phyloP scores from a whole-genome alignment of 2,329 filamentous ascomycete species.

The Cordyceps fumosorosea region DNA sequence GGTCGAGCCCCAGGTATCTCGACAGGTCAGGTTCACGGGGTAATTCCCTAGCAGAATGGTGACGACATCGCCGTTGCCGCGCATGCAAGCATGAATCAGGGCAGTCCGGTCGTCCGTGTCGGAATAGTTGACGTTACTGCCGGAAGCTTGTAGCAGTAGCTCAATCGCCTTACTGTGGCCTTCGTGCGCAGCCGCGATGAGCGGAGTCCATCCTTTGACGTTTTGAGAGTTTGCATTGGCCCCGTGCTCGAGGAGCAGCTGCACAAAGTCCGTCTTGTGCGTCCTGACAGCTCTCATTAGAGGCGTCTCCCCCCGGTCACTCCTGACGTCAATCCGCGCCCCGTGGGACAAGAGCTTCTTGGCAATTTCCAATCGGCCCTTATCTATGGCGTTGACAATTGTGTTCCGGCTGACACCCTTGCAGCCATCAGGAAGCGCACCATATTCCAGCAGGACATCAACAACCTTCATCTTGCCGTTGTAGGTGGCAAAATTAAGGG shows the following conservation, averaged over 20 bases:
- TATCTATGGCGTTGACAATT: conserved; percentile 14
- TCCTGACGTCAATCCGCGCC: not conserved
- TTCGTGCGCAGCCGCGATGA: conserved; percentile 1
- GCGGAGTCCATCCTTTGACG: not conserved
- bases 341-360: not conserved
- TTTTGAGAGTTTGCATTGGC: not conserved
- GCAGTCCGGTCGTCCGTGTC: conserved; percentile 6
- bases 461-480: conserved; percentile 9
- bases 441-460: not conserved
- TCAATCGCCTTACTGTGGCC: not conserved
- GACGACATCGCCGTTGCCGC: not conserved
- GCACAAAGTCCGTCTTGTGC: not conserved
- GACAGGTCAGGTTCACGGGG: not conserved
- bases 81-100: conserved; percentile 8
- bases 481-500: conserved; percentile 24
- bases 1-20: conserved; percentile 5
- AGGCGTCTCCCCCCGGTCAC: conserved; percentile 5
- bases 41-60: not conserved
- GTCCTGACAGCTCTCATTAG: not conserved
- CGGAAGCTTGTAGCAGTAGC: not conserved
- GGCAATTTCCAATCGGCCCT: conserved; percentile 12
- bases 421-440: conserved; percentile 1
- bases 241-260: not conserved
- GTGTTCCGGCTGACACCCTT: not conserved
- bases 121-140: not conserved